phyloP scores from a whole-genome alignment of 768 basidiomycete species.

The Fistulinella prunicolor region DNA sequence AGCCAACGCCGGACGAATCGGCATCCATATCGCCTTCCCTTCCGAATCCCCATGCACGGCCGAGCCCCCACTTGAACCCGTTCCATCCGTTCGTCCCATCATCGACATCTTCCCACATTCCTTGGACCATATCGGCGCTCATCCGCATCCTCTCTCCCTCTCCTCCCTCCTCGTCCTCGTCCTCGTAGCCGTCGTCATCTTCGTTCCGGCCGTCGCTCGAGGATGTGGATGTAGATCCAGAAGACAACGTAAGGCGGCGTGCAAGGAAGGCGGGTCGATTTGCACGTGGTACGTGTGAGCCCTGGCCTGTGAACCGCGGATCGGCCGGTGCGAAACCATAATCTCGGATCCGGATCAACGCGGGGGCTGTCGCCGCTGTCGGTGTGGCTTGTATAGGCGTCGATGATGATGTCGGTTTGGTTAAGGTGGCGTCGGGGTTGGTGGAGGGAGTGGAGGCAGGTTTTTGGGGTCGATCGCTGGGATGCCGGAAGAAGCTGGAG shows the following conservation, averaged over 20 bases:
- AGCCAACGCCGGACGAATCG: slow-evolving; percentile 5
- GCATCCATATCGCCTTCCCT: slow-evolving; percentile 8
- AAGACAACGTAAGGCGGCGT: slow-evolving; percentile 26
- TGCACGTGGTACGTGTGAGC: slow-evolving; percentile 39
- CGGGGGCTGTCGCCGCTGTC: neutral
- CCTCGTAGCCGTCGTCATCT: slow-evolving; percentile 8
- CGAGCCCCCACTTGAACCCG: slow-evolving; percentile 42
- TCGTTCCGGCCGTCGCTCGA: slow-evolving; percentile 11
- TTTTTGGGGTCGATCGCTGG: neutral
- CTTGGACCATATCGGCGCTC: neutral
- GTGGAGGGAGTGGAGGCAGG: neutral
- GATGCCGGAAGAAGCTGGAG: neutral
- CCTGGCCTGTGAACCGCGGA: slow-evolving; percentile 42
- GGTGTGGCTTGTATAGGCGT: neutral
- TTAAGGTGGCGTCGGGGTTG: neutral
- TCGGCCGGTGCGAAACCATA: slow-evolving; percentile 44
- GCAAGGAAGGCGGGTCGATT: slow-evolving; percentile 34
- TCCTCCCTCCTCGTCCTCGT: slow-evolving; percentile 9
- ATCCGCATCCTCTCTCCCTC: slow-evolving; percentile 5
- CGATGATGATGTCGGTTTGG: neutral
- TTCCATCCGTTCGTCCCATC: slow-evolving; percentile 31
- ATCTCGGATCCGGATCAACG: slow-evolving; percentile 47
- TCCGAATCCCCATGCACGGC: slow-evolving; percentile 37
- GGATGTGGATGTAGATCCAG: slow-evolving; percentile 7
- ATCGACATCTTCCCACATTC: slow-evolving; percentile 28